Evolutionary conservation across 352 stramenopile genomes (phyloP), one percentile per base, ranked within the genome.

Genomic region (Plasmopara muralis): DNA sequence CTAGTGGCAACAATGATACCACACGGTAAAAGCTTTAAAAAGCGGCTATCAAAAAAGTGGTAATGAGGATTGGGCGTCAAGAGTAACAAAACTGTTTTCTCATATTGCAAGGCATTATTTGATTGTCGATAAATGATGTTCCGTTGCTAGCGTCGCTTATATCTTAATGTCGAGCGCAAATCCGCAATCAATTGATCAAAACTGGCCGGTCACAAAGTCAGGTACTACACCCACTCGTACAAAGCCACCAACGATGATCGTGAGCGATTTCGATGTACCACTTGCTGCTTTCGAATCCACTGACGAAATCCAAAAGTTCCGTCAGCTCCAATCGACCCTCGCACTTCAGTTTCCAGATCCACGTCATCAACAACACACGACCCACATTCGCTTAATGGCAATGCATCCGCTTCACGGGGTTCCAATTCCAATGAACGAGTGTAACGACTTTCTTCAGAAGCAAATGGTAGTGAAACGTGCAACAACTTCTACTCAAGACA

Each of bases 271-370:
- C 78, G 74, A 47, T 89, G 78, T 9, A 91, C 81, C 2, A 92
- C 75, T 52, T 89, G 84, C 44, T 90, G 82, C 64, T 87, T 92
- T 16, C 79, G 74, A 50, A 92, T 77, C 82, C 79, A 90, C 51
- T 90, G 79, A 13, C 82, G 77, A 37, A 90, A 82, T 5, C 79
- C 82, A 37, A 90, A 89, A 0, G 72, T 92, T 8, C 80, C 79
- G 34, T 89, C 79, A 9, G 62, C 64, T 5, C 82, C 82, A 31
- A 89, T 87, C 18, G 78, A 90, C 45, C 81, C 82, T 20, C 78
- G 74, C 20, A 89, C 79, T 69, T 92, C 77, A 52, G 43, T 88
- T 55, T 88, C 77, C 16, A 90, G 73, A 30, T 92, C 82, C n/a
- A 85, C 75, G 30, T 88, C 77, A 38, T 89, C 55, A 1, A 70